Evolutionary conservation across 1,284 basidiomycete species (phyloP), one percentile per base, ranked within the genome.

Genomic region (Testicularia cyperi): DNA sequence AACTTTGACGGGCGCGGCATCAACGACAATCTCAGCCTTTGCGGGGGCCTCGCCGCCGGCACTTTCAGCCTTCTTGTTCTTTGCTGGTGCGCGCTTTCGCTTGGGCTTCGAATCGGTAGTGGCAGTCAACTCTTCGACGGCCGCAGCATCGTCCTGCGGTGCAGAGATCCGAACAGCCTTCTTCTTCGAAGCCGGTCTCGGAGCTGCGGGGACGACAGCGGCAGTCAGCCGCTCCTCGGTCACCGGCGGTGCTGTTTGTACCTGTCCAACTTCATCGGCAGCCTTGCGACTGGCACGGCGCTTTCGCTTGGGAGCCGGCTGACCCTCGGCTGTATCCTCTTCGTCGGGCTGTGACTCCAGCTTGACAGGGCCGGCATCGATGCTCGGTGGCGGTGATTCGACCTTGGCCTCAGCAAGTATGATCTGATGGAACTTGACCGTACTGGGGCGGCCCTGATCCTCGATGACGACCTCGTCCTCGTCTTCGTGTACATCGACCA

Each of bases 401-500:
- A 6, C 9, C n/a, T 26, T 9, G n/a, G 33, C 27, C 12, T 32
- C 31, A 13, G 57, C 60, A 0, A 58, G 16, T 9, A 64, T 39
- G 40, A 64, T 64, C 31, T 57, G 54, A 23, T 49, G 45, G 25
- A 57, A 64, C 32, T 58, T 58, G 46, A 64, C 46, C 6, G 37
- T 51, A 34, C 61, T 58, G 10, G 46, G 49, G 13, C 44, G 38
- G n/a, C 61, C 61, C 19, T 58, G 44, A n/a, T 64, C 61, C 31
- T 58, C 54, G 27, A 64, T 58, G 15, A 58, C 32, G 18, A 64
- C 52, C 36, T 58, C 61, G 32, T 64, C 61, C 20, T 44, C 49
- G 6, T 46, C 54, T 13, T 64, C 49, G 16, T 24, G 35, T 8
- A 64, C 42, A 28, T 58, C 54, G 26, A 53, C 48, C 54, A 58